A percentile compares a stretch with the other conserved stretches of the same genome.
These are phyloP conservation scores for Melaleuca quinquenervia DNA, from an alignment of 345 rosid species.

Conservation along the genomic window DNA sequence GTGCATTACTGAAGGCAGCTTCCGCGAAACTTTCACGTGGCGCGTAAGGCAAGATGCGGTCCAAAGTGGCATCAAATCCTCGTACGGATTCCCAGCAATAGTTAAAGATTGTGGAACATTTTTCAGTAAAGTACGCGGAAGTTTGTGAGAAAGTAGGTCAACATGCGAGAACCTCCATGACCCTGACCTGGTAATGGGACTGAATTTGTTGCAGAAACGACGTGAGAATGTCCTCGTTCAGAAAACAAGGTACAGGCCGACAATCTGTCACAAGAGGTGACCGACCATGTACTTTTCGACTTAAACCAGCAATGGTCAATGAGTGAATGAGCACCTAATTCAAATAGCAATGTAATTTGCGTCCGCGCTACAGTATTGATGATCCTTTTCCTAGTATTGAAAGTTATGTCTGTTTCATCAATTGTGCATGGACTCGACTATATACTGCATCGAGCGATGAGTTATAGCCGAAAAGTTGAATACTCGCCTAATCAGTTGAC, in stretches of 20 bases:
- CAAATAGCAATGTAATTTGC: no score
- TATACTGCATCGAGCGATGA: not conserved
- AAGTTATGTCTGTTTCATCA: not conserved
- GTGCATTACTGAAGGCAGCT: not conserved
- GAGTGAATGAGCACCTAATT: accelerated
- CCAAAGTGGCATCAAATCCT: not conserved
- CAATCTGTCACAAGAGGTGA: not conserved
- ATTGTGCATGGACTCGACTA: not conserved
- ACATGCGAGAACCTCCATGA: not conserved
- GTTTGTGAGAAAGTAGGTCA: no score
- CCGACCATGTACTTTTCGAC: not conserved
- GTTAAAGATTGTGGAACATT: not conserved
- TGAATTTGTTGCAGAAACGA: not conserved
- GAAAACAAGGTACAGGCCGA: not conserved
- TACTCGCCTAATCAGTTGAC: not conserved
- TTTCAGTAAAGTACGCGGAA: not conserved
- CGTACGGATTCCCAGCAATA: not conserved
- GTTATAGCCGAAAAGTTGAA: not conserved
- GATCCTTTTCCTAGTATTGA: no score
- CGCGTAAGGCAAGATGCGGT: not conserved
- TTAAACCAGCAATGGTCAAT: no score
- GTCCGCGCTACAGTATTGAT: no score
- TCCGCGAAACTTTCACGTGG: not conserved
- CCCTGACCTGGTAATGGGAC: not conserved
- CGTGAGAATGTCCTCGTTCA: not conserved